Percentiles rank a stretch among this genome's conserved stretches.
phyloP scores from a whole-genome alignment of 1,284 basidiomycete species.

The Leucoagaricus sp. region DNA sequence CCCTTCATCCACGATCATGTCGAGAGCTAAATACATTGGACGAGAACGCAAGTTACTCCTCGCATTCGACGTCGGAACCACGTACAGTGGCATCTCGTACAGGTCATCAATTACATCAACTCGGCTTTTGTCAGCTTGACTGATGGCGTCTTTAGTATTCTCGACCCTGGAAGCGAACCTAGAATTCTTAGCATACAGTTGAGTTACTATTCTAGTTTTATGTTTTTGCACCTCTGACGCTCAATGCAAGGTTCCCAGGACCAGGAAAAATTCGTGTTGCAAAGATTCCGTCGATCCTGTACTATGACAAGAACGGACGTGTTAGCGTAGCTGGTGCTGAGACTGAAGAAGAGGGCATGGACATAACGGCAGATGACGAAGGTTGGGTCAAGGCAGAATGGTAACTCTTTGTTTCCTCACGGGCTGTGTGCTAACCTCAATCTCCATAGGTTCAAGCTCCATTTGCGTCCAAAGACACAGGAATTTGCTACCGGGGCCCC shows the following conservation, averaged over 20 bases:
- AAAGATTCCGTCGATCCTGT: too few relatives aligned
- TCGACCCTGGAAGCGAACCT: neutral
- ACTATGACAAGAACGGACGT: conserved; percentile 21
- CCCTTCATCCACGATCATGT: neutral
- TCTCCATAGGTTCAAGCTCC: too few relatives aligned
- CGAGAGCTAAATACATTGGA: conserved; percentile 10
- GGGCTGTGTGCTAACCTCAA: neutral
- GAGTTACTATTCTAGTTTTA: too few relatives aligned
- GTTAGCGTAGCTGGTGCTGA: conserved; percentile 25
- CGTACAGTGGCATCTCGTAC: too few relatives aligned
- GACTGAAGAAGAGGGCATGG: conserved; percentile 16
- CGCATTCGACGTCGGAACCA: conserved; percentile 17
- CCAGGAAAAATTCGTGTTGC: too few relatives aligned
- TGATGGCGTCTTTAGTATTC: neutral
- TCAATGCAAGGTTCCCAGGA: too few relatives aligned
- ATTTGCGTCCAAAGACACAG: too few relatives aligned
- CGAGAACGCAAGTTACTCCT: conserved; percentile 13
- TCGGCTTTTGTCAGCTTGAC: neutral
- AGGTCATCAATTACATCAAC: neutral
- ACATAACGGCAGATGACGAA: conserved; percentile 18
- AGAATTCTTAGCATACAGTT: too few relatives aligned
- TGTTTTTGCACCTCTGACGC: too few relatives aligned
- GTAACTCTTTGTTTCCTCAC: conserved; percentile 10
- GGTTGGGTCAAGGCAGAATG: conserved; percentile 23
- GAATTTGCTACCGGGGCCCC: too few relatives aligned